Conservation (phyloP, 1,139 yeast species). For the Insectozyma bohioensis region DNA sequence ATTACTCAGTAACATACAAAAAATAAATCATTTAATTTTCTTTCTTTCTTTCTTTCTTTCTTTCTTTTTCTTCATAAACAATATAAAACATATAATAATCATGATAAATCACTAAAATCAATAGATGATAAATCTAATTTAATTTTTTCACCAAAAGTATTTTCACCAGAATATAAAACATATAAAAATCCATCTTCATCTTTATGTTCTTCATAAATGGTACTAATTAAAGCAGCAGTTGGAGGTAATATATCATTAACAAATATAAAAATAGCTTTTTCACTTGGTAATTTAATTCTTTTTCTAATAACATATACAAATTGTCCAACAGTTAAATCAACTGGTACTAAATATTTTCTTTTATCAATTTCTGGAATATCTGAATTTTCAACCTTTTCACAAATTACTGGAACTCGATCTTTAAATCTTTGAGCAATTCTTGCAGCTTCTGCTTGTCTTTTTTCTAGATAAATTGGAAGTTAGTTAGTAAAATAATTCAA, state of each 20-base stretch:
- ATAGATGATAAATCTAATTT: constrained; percentile 18
- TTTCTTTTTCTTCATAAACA: too few relatives aligned
- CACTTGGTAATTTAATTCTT: constrained; percentile 93
- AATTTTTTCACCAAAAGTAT: constrained; percentile 65
- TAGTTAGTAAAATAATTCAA: constrained; percentile 22
- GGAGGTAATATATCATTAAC: constrained; percentile 97
- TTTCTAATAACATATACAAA: constrained; percentile 96
- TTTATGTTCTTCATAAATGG: constrained; percentile 93
- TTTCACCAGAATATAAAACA: constrained; percentile 86
- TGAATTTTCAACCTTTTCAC: constrained; percentile 96
- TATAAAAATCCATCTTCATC: constrained; percentile 97
- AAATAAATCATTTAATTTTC: too few relatives aligned
- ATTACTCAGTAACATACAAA: too few relatives aligned
- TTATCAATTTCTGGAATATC: constrained; percentile 96
- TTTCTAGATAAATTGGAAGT: constrained; percentile 48
- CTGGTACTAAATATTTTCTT: constrained; percentile 94
- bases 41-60: too few relatives aligned
- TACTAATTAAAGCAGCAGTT: constrained; percentile 93
- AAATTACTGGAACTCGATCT: constrained; percentile 94
- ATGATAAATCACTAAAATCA: too few relatives aligned
- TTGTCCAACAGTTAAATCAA: constrained; percentile 95
- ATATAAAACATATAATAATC: too few relatives aligned
- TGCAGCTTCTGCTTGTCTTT: constrained; percentile 93
- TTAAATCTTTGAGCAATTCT: constrained; percentile 87
- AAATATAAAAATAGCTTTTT: constrained; percentile 95